Percentiles rank a stretch among this genome's conserved stretches.
These are phyloP conservation scores for Podospora anserina DNA, from an alignment of 495 filamentous ascomycete genomes.

Conservation along the genomic window DNA sequence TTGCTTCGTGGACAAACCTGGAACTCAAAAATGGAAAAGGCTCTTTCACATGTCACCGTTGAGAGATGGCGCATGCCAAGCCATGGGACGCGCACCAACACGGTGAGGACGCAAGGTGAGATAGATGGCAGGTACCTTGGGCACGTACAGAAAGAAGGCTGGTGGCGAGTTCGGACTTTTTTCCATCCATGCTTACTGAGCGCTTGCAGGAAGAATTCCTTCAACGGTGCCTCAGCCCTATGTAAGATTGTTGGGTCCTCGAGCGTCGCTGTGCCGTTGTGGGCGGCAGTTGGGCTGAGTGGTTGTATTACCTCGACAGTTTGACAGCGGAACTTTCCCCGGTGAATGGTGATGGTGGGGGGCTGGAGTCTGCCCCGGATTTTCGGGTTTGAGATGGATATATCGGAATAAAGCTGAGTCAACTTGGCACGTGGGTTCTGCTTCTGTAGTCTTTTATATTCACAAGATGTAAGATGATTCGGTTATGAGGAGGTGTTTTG, in stretches of 20 bases:
- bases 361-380: background rate
- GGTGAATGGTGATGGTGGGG: background rate
- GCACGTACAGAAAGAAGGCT: background rate
- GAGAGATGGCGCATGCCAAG: no score
- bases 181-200: background rate
- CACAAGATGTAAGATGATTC: background rate
- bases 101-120: background rate
- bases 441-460: background rate
- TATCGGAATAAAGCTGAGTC: background rate
- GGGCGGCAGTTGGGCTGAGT: background rate
- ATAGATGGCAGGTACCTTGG: background rate
- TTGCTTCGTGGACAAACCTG: no score
- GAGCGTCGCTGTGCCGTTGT: no score
- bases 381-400: background rate
- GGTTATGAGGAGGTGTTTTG: no score
- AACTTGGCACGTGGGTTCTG: background rate
- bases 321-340: background rate
- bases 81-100: background rate
- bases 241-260: no score
- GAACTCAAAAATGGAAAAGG: no score
- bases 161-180: background rate
- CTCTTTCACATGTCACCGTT: background rate
- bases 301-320: background rate
- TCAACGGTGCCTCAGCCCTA: background rate
- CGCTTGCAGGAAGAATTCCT: background rate